A percentile compares a stretch with the other conserved stretches of the same genome.
These are phyloP conservation scores for Parathielavia appendiculata DNA, from an alignment of 495 filamentous ascomycete genomes.

Conservation along the genomic window DNA sequence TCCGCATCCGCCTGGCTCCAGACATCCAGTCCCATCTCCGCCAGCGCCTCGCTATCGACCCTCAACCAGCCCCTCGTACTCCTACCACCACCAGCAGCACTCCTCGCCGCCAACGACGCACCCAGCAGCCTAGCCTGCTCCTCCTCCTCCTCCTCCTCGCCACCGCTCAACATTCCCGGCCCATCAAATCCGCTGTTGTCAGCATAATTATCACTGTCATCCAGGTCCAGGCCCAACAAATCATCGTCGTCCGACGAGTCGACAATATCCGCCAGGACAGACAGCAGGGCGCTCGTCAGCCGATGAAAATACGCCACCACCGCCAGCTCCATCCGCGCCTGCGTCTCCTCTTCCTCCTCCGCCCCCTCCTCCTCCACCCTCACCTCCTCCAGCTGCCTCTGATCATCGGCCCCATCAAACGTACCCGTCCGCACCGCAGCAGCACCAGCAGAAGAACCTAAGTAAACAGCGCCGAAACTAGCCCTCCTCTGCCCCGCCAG, in stretches of 20 bases:
- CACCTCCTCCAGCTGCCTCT: no score
- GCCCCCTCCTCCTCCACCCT: constrained; percentile 15
- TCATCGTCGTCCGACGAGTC: constrained; percentile 53
- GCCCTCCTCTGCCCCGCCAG: no score
- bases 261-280: constrained; percentile 62
- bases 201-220: constrained; percentile 9
- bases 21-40: constrained; percentile 75
- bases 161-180: constrained; percentile 18
- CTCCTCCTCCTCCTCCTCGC: constrained; percentile 15
- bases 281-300: constrained; percentile 66
- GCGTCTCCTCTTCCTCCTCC: constrained; percentile 28
- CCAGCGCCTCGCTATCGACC: constrained; percentile 65
- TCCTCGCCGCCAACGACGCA: neutral
- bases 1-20: constrained; percentile 75
- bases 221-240: constrained; percentile 40
- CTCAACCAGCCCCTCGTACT: constrained; percentile 41
- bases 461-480: no score
- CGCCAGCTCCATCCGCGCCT: constrained; percentile 57
- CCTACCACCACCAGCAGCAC: constrained; percentile 17
- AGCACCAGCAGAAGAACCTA: no score
- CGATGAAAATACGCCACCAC: constrained; percentile 91
- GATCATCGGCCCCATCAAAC: no score
- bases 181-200: constrained; percentile 11
- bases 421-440: no score
- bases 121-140: constrained; percentile 30